These are phyloP conservation scores for Myxozyma nipponensis DNA, from an alignment of 805 yeast species.

Conservation along the genomic window DNA sequence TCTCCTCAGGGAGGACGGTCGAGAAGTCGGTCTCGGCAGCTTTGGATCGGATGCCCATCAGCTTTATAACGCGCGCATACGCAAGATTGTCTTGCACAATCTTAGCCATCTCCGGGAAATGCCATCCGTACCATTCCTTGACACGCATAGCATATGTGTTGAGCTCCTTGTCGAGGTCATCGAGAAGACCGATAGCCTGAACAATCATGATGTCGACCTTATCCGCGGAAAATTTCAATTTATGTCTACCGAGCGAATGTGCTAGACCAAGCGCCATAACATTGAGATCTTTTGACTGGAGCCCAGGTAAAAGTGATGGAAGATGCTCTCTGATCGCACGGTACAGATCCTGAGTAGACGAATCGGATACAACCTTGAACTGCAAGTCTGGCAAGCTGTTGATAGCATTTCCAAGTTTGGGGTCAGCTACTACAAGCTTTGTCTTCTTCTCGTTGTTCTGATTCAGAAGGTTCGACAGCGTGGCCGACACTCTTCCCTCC, in stretches of 20 bases:
- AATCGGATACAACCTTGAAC: constrained; percentile 86
- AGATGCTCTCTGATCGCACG: constrained; percentile 93
- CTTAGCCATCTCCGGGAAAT: constrained; percentile 98
- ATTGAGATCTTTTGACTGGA: constrained; percentile 74
- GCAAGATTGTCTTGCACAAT: constrained; percentile 94
- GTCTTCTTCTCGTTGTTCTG: constrained; percentile 69
- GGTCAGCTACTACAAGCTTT: constrained; percentile 85
- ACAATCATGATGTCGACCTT: constrained; percentile 99
- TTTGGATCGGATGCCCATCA: constrained; percentile 91
- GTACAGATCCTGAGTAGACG: constrained; percentile 88
- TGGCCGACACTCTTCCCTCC: constrained; percentile 90
- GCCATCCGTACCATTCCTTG: constrained; percentile 99
- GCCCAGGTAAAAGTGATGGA: constrained; percentile 92
- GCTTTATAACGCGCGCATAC: constrained; percentile 86
- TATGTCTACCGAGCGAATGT: constrained; percentile 97
- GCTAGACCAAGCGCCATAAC: constrained; percentile 98
- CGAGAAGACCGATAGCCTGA: constrained; percentile 95
- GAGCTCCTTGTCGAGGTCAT: constrained; percentile 94
- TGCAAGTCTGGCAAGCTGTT: constrained; percentile 83
- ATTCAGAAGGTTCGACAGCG: constrained; percentile 70
- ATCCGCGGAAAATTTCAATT: constrained; percentile 94
- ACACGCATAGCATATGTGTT: constrained; percentile 98
- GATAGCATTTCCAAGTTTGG: constrained; percentile 89
- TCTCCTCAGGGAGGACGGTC: constrained; percentile 85
- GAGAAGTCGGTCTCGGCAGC: constrained; percentile 88